These are phyloP conservation scores for Ogataea sp. DNA, from an alignment of 805 yeast species.

Conservation along the genomic window DNA sequence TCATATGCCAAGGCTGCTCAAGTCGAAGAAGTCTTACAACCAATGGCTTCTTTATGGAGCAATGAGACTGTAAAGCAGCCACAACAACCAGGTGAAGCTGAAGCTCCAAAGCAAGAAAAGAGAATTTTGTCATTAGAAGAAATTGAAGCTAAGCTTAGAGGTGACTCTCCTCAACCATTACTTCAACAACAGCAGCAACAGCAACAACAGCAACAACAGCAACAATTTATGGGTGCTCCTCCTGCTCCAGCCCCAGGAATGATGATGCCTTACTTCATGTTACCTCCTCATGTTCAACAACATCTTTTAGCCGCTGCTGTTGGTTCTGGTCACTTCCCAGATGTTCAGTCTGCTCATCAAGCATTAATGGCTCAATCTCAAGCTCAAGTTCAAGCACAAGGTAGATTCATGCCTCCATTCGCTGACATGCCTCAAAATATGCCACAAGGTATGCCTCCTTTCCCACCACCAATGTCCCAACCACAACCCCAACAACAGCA, in stretches of 20 bases:
- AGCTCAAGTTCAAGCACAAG: background rate
- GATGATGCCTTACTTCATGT: conserved; percentile 17
- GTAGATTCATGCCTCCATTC: conserved; percentile 18
- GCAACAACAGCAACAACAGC: conserved; percentile 14
- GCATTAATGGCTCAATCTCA: conserved; percentile 18
- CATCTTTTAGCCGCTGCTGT: conserved; percentile 23
- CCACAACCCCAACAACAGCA: conserved; percentile 7
- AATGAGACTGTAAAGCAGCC: conserved; percentile 8
- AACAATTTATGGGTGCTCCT: conserved; percentile 3
- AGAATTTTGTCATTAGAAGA: conserved; percentile 70
- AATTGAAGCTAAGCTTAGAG: conserved; percentile 69
- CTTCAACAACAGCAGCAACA: conserved; percentile 17
- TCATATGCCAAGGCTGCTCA: conserved; percentile 38
- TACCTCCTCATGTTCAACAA: conserved; percentile 24
- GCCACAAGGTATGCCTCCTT: conserved; percentile 15
- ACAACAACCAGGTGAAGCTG: conserved; percentile 5
- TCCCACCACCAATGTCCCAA: conserved; percentile 11
- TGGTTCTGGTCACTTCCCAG: conserved; percentile 25
- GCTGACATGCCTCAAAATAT: conserved; percentile 6
- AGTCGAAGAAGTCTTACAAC: conserved; percentile 42
- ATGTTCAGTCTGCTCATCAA: conserved; percentile 22
- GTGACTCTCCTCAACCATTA: conserved; percentile 21
- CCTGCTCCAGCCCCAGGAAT: conserved; percentile 9
- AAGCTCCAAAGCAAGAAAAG: conserved; percentile 19
- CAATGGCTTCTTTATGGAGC: conserved; percentile 69